Base-by-base conservation (phyloP, 495 filamentous ascomycete species). In the Penicillium ucsense region DNA sequence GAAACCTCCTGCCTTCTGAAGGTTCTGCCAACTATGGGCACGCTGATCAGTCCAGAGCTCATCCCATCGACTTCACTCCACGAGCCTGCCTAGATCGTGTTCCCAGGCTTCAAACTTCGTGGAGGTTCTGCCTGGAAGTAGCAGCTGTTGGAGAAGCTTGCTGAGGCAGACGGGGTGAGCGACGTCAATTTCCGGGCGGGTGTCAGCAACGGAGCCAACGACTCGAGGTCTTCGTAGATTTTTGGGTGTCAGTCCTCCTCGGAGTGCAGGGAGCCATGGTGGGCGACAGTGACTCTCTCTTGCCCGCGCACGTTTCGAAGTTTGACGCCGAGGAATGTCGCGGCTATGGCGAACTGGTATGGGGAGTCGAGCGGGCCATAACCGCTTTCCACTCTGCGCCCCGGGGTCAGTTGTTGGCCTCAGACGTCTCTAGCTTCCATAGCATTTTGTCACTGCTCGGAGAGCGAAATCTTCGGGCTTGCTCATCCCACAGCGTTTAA, bases 41-140 rank as follows among this genome's bases (percentile, higher is more conserved):
- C 11, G 35, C 42, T 54, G n/a, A 60, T 33, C 27, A 60, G 40
- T 32, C 54, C 54, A 30, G 57, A 55, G 30, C 52, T 55, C 52
- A 55, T 55, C 11, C 52, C 48, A 20, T 55, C 48, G 2, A 46
- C 29, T 47, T 55, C 52, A 40, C 52, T 48, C 52, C 52, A 55
- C 38, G 52, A 45, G 38, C 52, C 52, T 29, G 42, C 43, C 6
- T 39, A 11, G 11, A 55, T 51, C 30, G 32, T 36, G 29, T 44
- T 11, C 4, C 36, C 46, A 42, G 38, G 31, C 10, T 44, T 27
- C 6, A 56, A 35, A 6, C 6, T 12, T 5, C 30, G 10, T 41
- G 50, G 57, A 6, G 54, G 43, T 39, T 63, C 41, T 29, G 60
- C 57, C 47, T 63, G 57, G 36, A 63, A 63, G 43, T 60, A 57